Evolutionary conservation across 1,284 basidiomycete genomes (phyloP).

Genomic region (Pyrrhoderma noxium): DNA sequence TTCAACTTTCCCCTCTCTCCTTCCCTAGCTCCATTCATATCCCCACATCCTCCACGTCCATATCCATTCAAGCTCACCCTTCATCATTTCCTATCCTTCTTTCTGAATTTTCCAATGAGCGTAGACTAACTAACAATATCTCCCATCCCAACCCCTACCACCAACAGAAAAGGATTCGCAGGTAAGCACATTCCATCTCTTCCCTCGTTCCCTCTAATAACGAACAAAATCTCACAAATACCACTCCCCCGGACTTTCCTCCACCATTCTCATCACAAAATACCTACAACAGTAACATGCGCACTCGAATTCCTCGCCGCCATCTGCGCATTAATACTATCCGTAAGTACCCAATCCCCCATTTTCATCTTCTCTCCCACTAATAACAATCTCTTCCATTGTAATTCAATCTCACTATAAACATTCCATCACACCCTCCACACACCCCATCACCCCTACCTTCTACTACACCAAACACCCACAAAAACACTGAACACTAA

Average conservation of each 20-base stretch:
- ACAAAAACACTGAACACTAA: background rate
- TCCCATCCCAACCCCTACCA: no score
- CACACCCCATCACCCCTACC: background rate
- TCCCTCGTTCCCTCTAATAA: background rate
- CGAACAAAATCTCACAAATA: no score
- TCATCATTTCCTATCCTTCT: no score
- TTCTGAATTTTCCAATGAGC: no score
- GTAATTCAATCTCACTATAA: no score
- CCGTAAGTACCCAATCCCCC: slow-evolving; percentile 32
- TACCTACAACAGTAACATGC: slow-evolving; percentile 36
- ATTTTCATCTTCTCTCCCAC: background rate
- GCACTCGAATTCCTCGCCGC: slow-evolving; percentile 54
- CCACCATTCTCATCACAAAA: background rate
- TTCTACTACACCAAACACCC: background rate
- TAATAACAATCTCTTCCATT: background rate
- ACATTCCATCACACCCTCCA: no score
- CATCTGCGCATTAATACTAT: slow-evolving; percentile 43
- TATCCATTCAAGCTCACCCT: no score
- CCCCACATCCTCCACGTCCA: no score
- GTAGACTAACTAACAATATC: no score
- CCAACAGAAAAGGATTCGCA: slow-evolving; percentile 54
- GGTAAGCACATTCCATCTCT: slow-evolving; percentile 27
- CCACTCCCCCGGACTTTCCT: no score
- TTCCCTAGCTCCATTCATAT: no score
- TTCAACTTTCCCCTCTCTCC: background rate